Percentiles rank a stretch among this genome's conserved stretches.
phyloP scores from a whole-genome alignment of 1,284 basidiomycete genomes.

The Blastosporella zonata region DNA sequence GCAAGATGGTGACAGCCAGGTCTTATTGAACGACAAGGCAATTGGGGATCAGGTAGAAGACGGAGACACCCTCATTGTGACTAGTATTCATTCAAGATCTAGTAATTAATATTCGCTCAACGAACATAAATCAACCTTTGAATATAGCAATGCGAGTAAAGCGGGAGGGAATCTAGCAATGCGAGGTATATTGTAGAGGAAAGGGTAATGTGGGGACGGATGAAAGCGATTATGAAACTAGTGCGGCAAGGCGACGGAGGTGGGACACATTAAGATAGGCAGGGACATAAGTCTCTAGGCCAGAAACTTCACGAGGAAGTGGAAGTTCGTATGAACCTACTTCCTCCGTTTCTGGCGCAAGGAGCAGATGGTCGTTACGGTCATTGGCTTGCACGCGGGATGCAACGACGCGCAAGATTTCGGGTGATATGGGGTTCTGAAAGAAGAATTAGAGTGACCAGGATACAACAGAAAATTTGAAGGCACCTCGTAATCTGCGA shows the following conservation, averaged over 20 bases:
- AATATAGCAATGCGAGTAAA: slow-evolving; percentile 36
- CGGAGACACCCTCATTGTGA: slow-evolving; percentile 33
- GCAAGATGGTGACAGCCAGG: slow-evolving; percentile 20
- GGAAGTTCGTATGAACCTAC: slow-evolving; percentile 90
- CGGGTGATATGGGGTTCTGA: slow-evolving; percentile 93
- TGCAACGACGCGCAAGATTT: slow-evolving; percentile 95
- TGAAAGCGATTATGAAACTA: slow-evolving; percentile 57
- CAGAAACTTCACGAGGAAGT: slow-evolving; percentile 82
- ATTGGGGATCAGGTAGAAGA: slow-evolving; percentile 43
- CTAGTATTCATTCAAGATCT: neutral
- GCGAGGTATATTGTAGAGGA: slow-evolving; percentile 36
- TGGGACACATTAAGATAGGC: slow-evolving; percentile 85
- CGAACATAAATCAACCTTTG: slow-evolving; percentile 23
- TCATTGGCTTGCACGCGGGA: slow-evolving; percentile 93
- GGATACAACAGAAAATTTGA: neutral
- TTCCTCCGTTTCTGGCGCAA: slow-evolving; percentile 93
- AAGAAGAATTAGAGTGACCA: neutral
- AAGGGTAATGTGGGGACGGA: slow-evolving; percentile 19
- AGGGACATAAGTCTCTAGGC: slow-evolving; percentile 85
- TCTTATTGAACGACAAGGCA: slow-evolving; percentile 39
- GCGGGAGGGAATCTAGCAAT: slow-evolving; percentile 37
- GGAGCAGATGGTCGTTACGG: slow-evolving; percentile 90
- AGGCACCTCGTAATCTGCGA: slow-evolving; percentile 92
- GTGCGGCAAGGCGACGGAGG: slow-evolving; percentile 75
- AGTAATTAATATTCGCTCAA: slow-evolving; percentile 11